Evolutionary conservation across 176 grass and related monocot genomes (phyloP), one percentile per base, ranked within the genome.

Genomic region (Aegilops bicornis): DNA sequence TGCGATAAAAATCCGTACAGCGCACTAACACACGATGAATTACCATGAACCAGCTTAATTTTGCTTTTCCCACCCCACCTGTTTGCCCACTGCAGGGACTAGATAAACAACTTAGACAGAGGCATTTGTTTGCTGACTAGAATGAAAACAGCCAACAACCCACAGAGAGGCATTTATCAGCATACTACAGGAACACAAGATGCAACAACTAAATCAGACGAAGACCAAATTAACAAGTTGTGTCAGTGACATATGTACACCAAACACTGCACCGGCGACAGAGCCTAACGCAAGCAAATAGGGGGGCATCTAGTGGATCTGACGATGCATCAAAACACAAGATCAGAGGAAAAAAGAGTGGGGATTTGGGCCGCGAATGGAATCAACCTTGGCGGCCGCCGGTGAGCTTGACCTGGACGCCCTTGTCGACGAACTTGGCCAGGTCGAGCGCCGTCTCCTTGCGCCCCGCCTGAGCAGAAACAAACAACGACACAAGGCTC

Each of bases 371-470:
- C 6, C 17, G 54, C 2, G 2, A 1, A 58, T 20, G 7, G 19
- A 58, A 79, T 11, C 16, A 72, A 97, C 92, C 92, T 90, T 98
- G 93, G 40, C 95, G 83, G 76, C 91, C 91, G 61, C 93, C 95
- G 31, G 91, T 95, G 73, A 95, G 86, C 89, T 98, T 95, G 67
- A 98, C 93, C 84, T 93, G 95, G 22, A 98, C 91, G 56, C 95
- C 93, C 84, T 93, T 98, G 83, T 95, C 93, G 67, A 98, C 92
- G 79, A 98, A 98, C 86, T 98, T 98, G 23, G 89, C 95, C 25
- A 98, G 84, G 84, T 98, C 91, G 9, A 95, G 86, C 12, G 92
- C 95, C 3, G 95, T 95, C 75, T 98, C 95, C 80, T 98, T 95
- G 87, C 95, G 88, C 30, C 95, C 93, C 33, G 91, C 92, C 95